Conservation (phyloP, 2,329 filamentous ascomycete species). For the Westerdykella aurantiaca region DNA sequence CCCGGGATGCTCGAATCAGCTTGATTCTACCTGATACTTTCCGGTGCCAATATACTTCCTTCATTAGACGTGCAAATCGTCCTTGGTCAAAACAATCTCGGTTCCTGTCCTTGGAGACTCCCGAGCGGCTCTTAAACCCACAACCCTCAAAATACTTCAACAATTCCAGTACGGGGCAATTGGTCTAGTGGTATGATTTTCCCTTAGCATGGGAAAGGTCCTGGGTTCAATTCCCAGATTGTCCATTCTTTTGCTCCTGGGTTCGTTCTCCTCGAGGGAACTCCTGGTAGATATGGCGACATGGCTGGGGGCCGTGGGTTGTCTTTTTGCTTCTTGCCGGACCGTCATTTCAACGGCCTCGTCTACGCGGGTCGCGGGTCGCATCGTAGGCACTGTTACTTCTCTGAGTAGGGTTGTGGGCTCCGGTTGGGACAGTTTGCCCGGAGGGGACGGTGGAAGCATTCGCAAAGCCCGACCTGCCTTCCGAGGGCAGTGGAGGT, state of each 20-base stretch:
- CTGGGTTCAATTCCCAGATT: constrained; percentile 3
- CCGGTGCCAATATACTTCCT: no score
- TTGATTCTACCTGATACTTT: no score
- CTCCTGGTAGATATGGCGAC: no score
- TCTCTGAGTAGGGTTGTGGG: background rate
- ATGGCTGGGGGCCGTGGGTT: no score
- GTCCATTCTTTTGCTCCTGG: background rate
- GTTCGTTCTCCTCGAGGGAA: no score
- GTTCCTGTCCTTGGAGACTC: no score
- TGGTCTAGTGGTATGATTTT: constrained; percentile 9
- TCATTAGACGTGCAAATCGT: no score
- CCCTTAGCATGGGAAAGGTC: constrained; percentile 9
- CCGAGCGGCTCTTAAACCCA: background rate
- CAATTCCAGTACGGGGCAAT: constrained; percentile 1
- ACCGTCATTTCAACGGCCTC: background rate
- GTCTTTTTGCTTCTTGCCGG: no score
- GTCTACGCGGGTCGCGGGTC: background rate
- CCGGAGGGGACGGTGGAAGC: background rate
- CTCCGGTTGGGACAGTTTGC: background rate
- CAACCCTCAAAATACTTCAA: background rate
- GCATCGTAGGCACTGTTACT: background rate
- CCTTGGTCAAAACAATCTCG: no score
- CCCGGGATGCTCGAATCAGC: no score
- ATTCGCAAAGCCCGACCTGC: background rate
- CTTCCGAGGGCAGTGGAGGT: background rate